Evolutionary conservation across 768 basidiomycete genomes (phyloP).

Genomic region (Suillus alpinus): DNA sequence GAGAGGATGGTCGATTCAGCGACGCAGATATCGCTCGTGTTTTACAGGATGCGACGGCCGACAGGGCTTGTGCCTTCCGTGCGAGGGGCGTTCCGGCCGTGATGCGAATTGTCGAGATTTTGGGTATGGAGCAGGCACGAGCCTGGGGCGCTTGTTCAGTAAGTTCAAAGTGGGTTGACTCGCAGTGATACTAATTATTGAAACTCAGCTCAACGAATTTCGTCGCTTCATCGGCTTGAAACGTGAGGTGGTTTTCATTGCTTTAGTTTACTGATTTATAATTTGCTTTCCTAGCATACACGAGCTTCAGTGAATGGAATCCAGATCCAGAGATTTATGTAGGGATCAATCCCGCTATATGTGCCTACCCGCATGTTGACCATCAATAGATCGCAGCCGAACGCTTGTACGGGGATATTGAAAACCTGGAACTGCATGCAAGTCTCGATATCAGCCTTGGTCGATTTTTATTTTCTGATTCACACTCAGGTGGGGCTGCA

Average conservation of each 20-base stretch:
- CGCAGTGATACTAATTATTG: background rate
- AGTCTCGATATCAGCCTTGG: conserved; percentile 18
- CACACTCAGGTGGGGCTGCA: conserved; percentile 54
- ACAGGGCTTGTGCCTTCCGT: conserved; percentile 58
- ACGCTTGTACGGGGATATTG: conserved; percentile 65
- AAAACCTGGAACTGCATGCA: conserved; percentile 79
- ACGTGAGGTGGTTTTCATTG: conserved; percentile 37
- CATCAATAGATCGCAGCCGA: conserved; percentile 53
- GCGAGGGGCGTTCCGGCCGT: conserved; percentile 69
- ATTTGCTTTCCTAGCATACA: conserved; percentile 46
- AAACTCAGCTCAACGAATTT: conserved; percentile 62
- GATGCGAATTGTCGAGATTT: conserved; percentile 64
- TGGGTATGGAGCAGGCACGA: conserved; percentile 66
- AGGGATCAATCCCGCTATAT: conserved; percentile 15
- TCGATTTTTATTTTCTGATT: background rate
- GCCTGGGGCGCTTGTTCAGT: conserved; percentile 74
- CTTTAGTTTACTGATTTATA: background rate
- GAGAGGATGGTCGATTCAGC: conserved; percentile 50
- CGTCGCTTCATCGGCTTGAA: conserved; percentile 68
- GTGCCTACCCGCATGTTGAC: background rate
- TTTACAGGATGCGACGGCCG: conserved; percentile 59
- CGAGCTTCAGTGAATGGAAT: conserved; percentile 72
- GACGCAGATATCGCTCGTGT: conserved; percentile 63
- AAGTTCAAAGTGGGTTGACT: conserved; percentile 19
- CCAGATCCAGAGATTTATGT: conserved; percentile 55